Percentiles rank a stretch among this genome's conserved stretches.
These are phyloP conservation scores for Parsonsia alboflavescens DNA, from an alignment of 257 asterid genomes.

Conservation along the genomic window DNA sequence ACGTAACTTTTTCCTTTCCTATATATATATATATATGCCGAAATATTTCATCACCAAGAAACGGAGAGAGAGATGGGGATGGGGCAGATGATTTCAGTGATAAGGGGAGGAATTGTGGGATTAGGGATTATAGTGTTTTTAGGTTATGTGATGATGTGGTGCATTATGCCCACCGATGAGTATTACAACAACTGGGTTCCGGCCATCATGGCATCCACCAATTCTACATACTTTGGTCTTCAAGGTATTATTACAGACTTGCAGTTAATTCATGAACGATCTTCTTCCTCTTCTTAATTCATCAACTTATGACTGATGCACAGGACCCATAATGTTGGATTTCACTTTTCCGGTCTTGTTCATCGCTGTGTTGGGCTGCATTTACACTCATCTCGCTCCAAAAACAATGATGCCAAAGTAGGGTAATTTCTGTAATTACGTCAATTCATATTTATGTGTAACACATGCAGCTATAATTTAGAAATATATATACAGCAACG, in stretches of 20 bases:
- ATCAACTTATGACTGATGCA: too few relatives aligned
- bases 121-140: constrained; percentile 65
- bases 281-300: too few relatives aligned
- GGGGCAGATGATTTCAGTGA: constrained; percentile 1
- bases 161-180: constrained; percentile 90
- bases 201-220: constrained; percentile 56
- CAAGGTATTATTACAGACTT: constrained; percentile 69
- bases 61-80: neutral
- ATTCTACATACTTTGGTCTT: constrained; percentile 78
- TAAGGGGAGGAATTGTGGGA: constrained; percentile 47
- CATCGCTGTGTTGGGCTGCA: constrained; percentile 86
- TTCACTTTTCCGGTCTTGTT: constrained; percentile 88
- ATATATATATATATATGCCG: neutral
- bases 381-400: constrained; percentile 62
- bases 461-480: too few relatives aligned
- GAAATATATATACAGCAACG: too few relatives aligned
- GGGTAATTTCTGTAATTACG: too few relatives aligned
- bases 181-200: constrained; percentile 79
- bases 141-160: constrained; percentile 96
- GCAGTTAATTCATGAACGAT: too few relatives aligned
- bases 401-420: too few relatives aligned
- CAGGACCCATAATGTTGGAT: constrained; percentile 87
- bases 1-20: neutral
- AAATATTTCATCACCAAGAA: constrained; percentile 1
- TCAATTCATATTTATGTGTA: too few relatives aligned